Percentiles rank a stretch among this genome's conserved stretches.
Evolutionary conservation across 805 yeast species (phyloP).

Genomic region (Kodamaea kakaduensis): DNA sequence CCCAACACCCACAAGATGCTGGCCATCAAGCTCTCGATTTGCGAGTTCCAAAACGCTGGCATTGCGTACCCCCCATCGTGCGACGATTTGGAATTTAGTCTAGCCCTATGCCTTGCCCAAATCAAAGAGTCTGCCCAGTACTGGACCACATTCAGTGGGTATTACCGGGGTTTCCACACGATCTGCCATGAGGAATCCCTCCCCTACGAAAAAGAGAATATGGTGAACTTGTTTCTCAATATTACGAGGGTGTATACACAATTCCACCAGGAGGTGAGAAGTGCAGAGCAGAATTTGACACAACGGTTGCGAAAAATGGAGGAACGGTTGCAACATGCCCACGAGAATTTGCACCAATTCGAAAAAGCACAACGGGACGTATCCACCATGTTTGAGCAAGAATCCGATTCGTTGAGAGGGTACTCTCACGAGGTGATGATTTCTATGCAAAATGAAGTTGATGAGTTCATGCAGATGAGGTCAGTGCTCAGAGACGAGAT

Average conservation of each 20-base stretch:
- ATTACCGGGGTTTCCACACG: slow-evolving; percentile 50
- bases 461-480: too few species aligned
- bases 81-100: slow-evolving; percentile 14
- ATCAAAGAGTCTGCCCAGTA: slow-evolving; percentile 49
- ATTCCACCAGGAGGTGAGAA: slow-evolving; percentile 11
- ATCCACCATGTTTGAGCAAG: too few species aligned
- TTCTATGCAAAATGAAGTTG: too few species aligned
- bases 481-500: too few species aligned
- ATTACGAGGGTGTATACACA: slow-evolving; percentile 31
- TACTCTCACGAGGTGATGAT: too few species aligned
- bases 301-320: too few species aligned
- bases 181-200: slow-evolving; percentile 51
- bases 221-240: slow-evolving; percentile 43
- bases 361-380: too few species aligned
- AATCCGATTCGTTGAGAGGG: too few species aligned
- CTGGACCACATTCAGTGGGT: slow-evolving; percentile 74
- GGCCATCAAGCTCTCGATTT: slow-evolving; percentile 49
- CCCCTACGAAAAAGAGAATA: slow-evolving; percentile 51
- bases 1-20: slow-evolving; percentile 29
- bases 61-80: slow-evolving; percentile 33
- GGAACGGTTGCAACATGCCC: too few species aligned
- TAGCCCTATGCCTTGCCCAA: slow-evolving; percentile 35
- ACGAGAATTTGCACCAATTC: too few species aligned
- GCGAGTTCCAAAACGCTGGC: slow-evolving; percentile 51
- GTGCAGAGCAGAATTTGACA: too few species aligned